Base-by-base conservation (phyloP, 2,329 filamentous ascomycete species). In the Kalmusia sp. region DNA sequence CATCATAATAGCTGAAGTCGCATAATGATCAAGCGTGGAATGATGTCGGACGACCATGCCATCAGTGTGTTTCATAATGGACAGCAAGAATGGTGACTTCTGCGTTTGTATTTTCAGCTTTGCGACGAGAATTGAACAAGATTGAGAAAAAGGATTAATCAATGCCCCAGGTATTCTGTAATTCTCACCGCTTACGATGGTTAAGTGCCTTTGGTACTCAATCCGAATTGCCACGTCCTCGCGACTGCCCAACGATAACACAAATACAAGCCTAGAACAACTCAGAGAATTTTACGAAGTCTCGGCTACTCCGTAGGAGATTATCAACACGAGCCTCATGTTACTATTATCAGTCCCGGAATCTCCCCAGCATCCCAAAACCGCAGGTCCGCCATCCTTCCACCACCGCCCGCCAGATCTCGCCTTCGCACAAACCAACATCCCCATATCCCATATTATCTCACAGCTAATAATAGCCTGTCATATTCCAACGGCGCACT, bases 271-370 rank as follows among this genome's bases (percentile, higher is more conserved):
- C 17, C 49, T 24, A 39, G 49, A 39, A 39, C n/a, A 6, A 25
- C 7, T 3, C 21, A 24, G 8, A 27, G 14, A 44, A 17, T 39
- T 30, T 22, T 25, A 3, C 22, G 25, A 21, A 25, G 8, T 19
- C 17, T 45, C 17, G 24, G 31, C 12, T 11, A 15, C 12, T 22
- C 12, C 24, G 38, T 9, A 14, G 6, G n/a, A 39, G 24, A 46
- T 51, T 24, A 38, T 27, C 24, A 51, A 51, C 40, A 51, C 49
- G 49, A 51, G 27, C 25, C 17, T 38, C 34, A 19, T 33, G 17
- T 31, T 40, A 31, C 40, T 39, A 40, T 40, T 46, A n/a, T 38
- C 33, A 6, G 30, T 11, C 34, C 17, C 19, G 9, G 14, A 6
- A 33, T 22, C 22, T 46, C 14, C 28, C 15, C 15, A 37, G 4